These are phyloP conservation scores for Botrytis aclada DNA, from an alignment of 2,329 filamentous ascomycete species.

Conservation along the genomic window DNA sequence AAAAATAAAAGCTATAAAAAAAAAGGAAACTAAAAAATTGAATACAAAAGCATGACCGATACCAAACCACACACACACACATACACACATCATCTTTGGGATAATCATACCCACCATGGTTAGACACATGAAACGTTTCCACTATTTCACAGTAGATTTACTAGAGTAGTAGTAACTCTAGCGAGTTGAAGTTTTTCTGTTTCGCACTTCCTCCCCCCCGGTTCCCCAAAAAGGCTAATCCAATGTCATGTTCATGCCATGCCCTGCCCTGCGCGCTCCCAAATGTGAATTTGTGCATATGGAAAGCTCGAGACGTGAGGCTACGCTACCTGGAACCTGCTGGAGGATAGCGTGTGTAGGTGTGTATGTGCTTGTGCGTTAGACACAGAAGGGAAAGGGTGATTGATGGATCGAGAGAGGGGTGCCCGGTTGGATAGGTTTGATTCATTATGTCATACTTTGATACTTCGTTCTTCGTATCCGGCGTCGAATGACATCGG, in stretches of 20 bases:
- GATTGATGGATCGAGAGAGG: background rate
- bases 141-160: too few relatives aligned
- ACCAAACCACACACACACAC: too few relatives aligned
- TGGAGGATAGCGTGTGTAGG: too few relatives aligned
- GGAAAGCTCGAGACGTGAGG: background rate
- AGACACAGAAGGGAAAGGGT: too few relatives aligned
- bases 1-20: too few relatives aligned
- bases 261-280: background rate
- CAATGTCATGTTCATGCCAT: background rate
- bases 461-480: background rate
- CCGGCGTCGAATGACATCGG: background rate
- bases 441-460: background rate
- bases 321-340: too few relatives aligned
- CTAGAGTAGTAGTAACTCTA: too few relatives aligned
- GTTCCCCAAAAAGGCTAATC: background rate
- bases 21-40: background rate
- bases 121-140: background rate
- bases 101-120: background rate
- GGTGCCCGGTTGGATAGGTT: background rate
- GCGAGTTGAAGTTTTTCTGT: too few relatives aligned
- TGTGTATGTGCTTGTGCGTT: too few relatives aligned
- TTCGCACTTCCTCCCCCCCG: too few relatives aligned
- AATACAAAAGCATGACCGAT: background rate
- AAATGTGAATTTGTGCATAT: background rate
- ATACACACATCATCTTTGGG: background rate